Evolutionary conservation across 2,329 filamentous ascomycete species (phyloP).

Genomic region (Penicillium olsonii): DNA sequence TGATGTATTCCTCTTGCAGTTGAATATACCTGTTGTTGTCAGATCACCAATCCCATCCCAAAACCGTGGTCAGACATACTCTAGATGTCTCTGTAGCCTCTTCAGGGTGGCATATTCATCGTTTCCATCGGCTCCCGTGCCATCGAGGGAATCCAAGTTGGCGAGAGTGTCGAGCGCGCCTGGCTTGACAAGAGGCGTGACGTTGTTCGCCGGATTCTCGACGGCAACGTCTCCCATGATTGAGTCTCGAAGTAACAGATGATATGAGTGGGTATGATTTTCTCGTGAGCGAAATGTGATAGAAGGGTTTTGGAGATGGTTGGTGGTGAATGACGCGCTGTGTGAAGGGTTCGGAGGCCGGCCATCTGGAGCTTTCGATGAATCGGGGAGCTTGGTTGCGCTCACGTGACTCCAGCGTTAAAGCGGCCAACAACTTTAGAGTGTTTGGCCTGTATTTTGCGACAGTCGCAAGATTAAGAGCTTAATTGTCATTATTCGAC

Average conservation of each 20-base stretch:
- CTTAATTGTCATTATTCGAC: background rate
- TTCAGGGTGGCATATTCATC: slow-evolving; percentile 96
- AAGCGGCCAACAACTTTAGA: background rate
- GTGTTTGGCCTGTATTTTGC: background rate
- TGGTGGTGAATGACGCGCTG: slow-evolving; percentile 14
- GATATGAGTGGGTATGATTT: background rate
- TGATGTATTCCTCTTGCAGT: slow-evolving; percentile 99
- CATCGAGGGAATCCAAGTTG: slow-evolving; percentile 87
- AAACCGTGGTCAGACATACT: slow-evolving; percentile 58
- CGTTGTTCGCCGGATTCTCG: slow-evolving; percentile 74
- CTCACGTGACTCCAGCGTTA: slow-evolving; percentile 9
- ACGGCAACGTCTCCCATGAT: slow-evolving; percentile 84
- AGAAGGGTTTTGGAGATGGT: slow-evolving; percentile 4
- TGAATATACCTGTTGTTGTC: slow-evolving; percentile 73
- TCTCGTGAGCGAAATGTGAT: background rate
- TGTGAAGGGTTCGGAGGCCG: slow-evolving; percentile 18
- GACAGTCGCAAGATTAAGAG: background rate
- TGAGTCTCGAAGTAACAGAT: slow-evolving; percentile 11
- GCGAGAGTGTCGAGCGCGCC: slow-evolving; percentile 76
- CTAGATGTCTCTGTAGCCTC: slow-evolving; percentile 92
- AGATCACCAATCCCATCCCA: slow-evolving; percentile 13
- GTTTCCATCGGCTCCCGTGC: slow-evolving; percentile 73
- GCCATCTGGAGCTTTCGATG: slow-evolving; percentile 21
- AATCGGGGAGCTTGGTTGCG: slow-evolving; percentile 8
- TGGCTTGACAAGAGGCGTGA: slow-evolving; percentile 78